phyloP scores from a whole-genome alignment of 2,329 filamentous ascomycete species.

The Hawksworthiomyces lignivorus region DNA sequence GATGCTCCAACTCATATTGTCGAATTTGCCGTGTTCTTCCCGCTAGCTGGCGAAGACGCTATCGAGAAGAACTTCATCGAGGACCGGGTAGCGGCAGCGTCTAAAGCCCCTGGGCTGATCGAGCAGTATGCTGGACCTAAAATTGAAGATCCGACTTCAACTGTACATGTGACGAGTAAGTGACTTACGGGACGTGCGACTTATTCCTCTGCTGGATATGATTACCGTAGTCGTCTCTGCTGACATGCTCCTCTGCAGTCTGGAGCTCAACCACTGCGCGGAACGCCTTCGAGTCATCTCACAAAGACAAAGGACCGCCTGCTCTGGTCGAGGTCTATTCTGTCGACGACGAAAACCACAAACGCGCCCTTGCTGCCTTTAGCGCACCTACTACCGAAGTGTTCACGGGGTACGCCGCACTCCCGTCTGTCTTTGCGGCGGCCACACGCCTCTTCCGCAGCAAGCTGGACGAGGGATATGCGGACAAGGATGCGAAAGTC shows the following conservation, averaged over 20 bases:
- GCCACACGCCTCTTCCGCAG: conserved; percentile 13
- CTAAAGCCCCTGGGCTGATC: conserved; percentile 3
- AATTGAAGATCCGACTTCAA: conserved; percentile 2
- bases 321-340: conserved; percentile 1
- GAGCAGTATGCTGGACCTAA: conserved; percentile 7
- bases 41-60: background rate
- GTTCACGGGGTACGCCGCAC: conserved; percentile 18
- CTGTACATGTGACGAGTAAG: conserved; percentile 3
- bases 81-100: conserved; percentile 1
- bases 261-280: conserved; percentile 5
- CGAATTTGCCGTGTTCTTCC: conserved; percentile 11
- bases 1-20: conserved; percentile 6
- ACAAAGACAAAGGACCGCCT: background rate
- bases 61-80: too few species aligned
- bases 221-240: background rate
- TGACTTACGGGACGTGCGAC: background rate
- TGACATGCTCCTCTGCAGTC: conserved; percentile 1
- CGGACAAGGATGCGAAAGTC: too few species aligned
- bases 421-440: conserved; percentile 13
- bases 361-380: too few species aligned
- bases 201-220: too few species aligned
- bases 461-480: conserved; percentile 8
- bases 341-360: background rate
- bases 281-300: background rate
- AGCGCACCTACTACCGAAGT: conserved; percentile 18